Percentiles rank a stretch among this genome's conserved stretches.
Evolutionary conservation across 2,329 filamentous ascomycete species (phyloP).

Genomic region (Verticillium albo-atrum): DNA sequence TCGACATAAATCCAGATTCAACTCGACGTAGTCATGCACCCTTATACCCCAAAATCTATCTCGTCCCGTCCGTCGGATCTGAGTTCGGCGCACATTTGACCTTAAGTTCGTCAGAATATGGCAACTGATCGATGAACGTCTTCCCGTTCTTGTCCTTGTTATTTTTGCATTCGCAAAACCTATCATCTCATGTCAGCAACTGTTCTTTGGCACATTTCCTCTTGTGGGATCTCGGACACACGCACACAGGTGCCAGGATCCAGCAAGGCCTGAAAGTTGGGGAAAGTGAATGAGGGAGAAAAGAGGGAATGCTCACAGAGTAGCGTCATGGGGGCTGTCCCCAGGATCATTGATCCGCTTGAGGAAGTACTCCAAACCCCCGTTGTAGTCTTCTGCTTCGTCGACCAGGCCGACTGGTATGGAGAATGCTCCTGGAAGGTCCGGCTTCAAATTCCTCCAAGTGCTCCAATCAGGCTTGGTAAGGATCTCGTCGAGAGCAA

Average conservation of each 20-base stretch:
- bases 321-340: background rate
- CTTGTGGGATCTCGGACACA: background rate
- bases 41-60: too few relatives aligned
- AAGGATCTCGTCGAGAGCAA: background rate
- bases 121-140: background rate
- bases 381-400: background rate
- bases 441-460: background rate
- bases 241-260: too few relatives aligned
- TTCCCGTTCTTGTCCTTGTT: background rate
- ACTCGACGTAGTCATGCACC: too few relatives aligned
- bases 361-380: background rate
- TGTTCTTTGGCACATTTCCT: background rate
- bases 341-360: background rate
- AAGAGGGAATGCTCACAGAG: background rate
- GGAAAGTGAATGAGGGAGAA: background rate
- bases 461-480: background rate
- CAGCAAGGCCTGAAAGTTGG: background rate
- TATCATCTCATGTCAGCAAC: background rate
- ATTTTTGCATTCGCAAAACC: background rate
- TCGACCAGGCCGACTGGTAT: background rate
- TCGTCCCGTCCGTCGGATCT: background rate
- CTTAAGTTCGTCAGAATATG: background rate
- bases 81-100: background rate
- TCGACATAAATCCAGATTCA: too few relatives aligned
- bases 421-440: background rate